Evolutionary conservation across 1,284 basidiomycete genomes (phyloP), one percentile per base, ranked within the genome.

Genomic region (Ustilago curta): DNA sequence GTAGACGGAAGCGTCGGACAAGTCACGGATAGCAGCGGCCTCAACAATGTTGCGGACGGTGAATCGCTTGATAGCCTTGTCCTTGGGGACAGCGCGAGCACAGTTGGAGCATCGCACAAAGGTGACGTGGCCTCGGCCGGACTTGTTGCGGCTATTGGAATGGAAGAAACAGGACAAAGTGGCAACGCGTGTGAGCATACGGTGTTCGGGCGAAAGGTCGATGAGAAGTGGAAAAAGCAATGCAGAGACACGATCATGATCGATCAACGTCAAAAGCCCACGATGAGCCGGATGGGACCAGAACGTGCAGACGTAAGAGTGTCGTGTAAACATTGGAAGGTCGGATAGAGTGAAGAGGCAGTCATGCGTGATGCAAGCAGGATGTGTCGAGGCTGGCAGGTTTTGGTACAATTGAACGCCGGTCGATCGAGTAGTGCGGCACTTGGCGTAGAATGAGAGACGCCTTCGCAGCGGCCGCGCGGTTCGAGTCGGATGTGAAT

Each of bases 41-140:
- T 99, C 95, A 73, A 99, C 95, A 92, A 99, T 99, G 91, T 99
- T 99, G 87, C 95, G 92, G 85, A 99, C 95, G 59, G 95, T 97
- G 91, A 97, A 97, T 71, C 96, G 81, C 90, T 99, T 99, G 92
- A 99, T 98, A 79, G 97, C 96, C 91, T 84, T 99, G 90, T 99
- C 97, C 90, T 89, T 86, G 66, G 81, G 76, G 35, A 70, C 64
- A 12, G 77, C 77, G 37, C 78, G 76, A 84, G 94, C 93, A 90
- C 96, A 99, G 91, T 99, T 99, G 77, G 93, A 94, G 90, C 96
- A 99, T 85, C 97, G 93, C 85, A 99, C 90, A 86, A 93, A 94
- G 76, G 87, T 89, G 86, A 94, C 93, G 88, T 97, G 94, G 87
- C 97, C 96, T 86, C 97, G 94, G 85, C 96, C 95, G 87, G 96